These are phyloP conservation scores for Agaricus subrufescens DNA, from an alignment of 768 basidiomycete genomes.

Conservation along the genomic window DNA sequence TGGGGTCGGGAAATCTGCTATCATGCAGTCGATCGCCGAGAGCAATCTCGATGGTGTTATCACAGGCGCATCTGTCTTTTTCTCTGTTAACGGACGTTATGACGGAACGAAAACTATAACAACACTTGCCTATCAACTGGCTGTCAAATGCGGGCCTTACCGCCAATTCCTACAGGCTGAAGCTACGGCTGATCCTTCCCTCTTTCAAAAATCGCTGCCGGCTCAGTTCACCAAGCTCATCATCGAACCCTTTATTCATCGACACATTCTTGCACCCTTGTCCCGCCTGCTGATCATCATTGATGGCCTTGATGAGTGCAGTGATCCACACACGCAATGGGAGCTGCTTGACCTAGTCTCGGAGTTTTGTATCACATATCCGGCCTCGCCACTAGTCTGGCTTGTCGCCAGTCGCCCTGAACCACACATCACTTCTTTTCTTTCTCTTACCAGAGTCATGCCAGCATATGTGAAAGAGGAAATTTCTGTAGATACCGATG, in stretches of 20 bases:
- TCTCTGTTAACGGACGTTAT: slow-evolving; percentile 9
- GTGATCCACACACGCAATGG: slow-evolving; percentile 9
- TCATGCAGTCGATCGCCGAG: slow-evolving; percentile 6
- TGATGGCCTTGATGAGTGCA: slow-evolving; percentile 25
- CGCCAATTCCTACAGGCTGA: slow-evolving; percentile 4
- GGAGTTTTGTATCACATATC: background rate
- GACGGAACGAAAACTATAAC: background rate
- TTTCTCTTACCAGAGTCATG: background rate
- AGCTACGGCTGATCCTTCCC: slow-evolving; percentile 3
- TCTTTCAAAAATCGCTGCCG: slow-evolving; percentile 5
- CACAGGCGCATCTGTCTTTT: slow-evolving; percentile 17
- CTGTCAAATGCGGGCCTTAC: background rate
- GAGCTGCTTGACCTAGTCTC: slow-evolving; percentile 13
- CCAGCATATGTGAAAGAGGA: background rate
- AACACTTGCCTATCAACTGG: slow-evolving; percentile 19
- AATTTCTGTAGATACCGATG: slow-evolving; percentile 7
- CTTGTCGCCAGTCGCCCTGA: slow-evolving; percentile 24
- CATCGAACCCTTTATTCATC: slow-evolving; percentile 7
- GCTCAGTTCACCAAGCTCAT: slow-evolving; percentile 14
- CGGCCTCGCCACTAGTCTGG: slow-evolving; percentile 15
- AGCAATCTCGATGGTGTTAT: background rate
- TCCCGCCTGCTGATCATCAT: slow-evolving; percentile 9
- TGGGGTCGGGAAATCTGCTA: slow-evolving; percentile 8
- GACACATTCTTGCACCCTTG: background rate
- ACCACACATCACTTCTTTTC: slow-evolving; percentile 15